Conservation (phyloP, 2,329 filamentous ascomycete genomes). For the Orbilia quercus region DNA sequence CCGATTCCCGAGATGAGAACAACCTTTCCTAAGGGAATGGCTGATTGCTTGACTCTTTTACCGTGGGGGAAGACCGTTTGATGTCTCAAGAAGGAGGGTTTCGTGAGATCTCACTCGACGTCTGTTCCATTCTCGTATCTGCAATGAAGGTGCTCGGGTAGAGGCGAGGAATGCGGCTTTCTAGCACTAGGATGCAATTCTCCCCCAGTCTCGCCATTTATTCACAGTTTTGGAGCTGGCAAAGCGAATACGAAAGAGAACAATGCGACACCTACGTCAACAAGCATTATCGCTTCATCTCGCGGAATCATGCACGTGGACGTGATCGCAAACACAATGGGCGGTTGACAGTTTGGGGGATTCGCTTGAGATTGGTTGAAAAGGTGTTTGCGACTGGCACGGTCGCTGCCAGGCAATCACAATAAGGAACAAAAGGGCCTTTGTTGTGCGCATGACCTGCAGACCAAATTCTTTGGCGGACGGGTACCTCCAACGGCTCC, state of each 20-base stretch:
- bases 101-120: slow-evolving; percentile 20
- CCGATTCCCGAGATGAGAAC: slow-evolving; percentile 18
- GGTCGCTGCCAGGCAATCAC: slow-evolving; percentile 29
- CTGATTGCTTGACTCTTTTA: slow-evolving; percentile 29
- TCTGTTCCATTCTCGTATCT: slow-evolving; percentile 17
- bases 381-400: slow-evolving; percentile 3
- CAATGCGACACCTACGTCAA: slow-evolving; percentile 46
- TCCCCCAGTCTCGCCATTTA: slow-evolving; percentile 18
- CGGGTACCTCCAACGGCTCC: slow-evolving; percentile 1
- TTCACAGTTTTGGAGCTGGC: neutral
- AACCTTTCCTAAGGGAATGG: slow-evolving; percentile 10
- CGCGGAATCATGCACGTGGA: slow-evolving; percentile 34
- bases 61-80: slow-evolving; percentile 24
- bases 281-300: slow-evolving; percentile 42
- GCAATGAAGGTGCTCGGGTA: slow-evolving; percentile 30
- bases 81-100: slow-evolving; percentile 15
- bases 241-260: slow-evolving; percentile 20
- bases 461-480: slow-evolving; percentile 21
- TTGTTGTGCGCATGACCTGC: slow-evolving; percentile 47
- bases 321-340: slow-evolving; percentile 17
- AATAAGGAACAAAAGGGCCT: slow-evolving; percentile 1
- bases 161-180: slow-evolving; percentile 36
- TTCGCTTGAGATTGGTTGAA: slow-evolving; percentile 42
- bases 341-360: slow-evolving; percentile 39
- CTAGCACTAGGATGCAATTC: neutral